A percentile compares a stretch with the other conserved stretches of the same genome.
phyloP scores from a whole-genome alignment of 2,329 filamentous ascomycete genomes.

The Xylariaceae sp. region DNA sequence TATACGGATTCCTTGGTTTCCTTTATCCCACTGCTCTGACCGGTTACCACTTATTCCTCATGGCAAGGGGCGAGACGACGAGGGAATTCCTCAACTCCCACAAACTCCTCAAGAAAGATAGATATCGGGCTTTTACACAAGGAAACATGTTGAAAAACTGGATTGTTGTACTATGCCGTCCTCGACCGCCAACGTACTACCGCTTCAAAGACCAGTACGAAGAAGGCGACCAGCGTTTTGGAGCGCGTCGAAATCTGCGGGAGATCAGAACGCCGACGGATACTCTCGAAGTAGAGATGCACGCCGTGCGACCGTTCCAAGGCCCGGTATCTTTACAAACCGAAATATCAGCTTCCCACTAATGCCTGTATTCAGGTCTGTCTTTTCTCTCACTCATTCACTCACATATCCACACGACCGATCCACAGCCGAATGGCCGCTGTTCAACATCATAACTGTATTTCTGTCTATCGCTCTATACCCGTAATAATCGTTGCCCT shows the following conservation, averaged over 20 bases:
- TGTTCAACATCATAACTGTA: slow-evolving; percentile 3
- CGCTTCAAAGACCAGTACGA: slow-evolving; percentile 74
- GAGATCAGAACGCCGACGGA: slow-evolving; percentile 48
- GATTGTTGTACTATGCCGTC: slow-evolving; percentile 73
- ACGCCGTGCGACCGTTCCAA: slow-evolving; percentile 56
- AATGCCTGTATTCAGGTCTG: background rate
- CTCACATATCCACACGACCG: background rate
- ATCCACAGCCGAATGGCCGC: slow-evolving; percentile 1
- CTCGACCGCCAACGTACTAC: slow-evolving; percentile 83
- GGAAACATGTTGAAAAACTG: slow-evolving; percentile 73
- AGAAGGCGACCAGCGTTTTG: slow-evolving; percentile 81
- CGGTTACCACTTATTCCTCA: slow-evolving; percentile 87
- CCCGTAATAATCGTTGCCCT: slow-evolving; percentile 20
- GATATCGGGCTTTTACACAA: slow-evolving; percentile 86
- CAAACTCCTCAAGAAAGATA: slow-evolving; percentile 88
- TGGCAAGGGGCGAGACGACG: slow-evolving; percentile 88
- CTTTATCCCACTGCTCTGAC: slow-evolving; percentile 80
- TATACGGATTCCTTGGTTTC: slow-evolving; percentile 71
- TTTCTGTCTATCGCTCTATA: slow-evolving; percentile 15
- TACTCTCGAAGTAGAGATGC: slow-evolving; percentile 66
- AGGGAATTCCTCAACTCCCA: slow-evolving; percentile 94
- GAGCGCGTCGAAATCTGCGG: slow-evolving; percentile 50
- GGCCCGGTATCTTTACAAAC: slow-evolving; percentile 46
- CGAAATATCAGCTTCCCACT: slow-evolving; percentile 16
- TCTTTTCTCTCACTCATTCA: background rate